These are phyloP conservation scores for Asterionellopsis glacialis DNA, from an alignment of 108 stramenopile genomes.

Conservation along the genomic window DNA sequence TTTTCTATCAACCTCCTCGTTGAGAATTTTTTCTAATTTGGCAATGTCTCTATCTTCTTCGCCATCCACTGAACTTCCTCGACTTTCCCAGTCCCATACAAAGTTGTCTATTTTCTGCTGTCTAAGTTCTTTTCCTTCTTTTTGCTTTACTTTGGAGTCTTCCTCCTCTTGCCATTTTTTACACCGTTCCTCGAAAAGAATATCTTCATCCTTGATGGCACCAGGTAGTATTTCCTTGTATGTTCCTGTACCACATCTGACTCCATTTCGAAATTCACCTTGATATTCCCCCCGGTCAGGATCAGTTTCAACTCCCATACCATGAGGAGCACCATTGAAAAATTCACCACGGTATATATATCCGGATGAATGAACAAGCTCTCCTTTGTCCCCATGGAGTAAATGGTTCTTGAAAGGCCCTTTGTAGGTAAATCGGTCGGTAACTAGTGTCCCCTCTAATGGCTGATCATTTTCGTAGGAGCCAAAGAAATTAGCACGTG, in stretches of 20 bases:
- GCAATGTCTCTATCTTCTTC: too few relatives aligned
- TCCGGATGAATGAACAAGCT: slow-evolving; percentile 16
- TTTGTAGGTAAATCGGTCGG: slow-evolving; percentile 9
- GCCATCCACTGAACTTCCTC: too few relatives aligned
- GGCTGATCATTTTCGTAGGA: slow-evolving; percentile 28
- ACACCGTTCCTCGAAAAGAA: not conserved
- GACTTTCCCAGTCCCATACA: too few relatives aligned
- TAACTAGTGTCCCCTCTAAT: slow-evolving; percentile 14
- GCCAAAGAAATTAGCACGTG: slow-evolving; percentile 22
- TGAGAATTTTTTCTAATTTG: too few relatives aligned
- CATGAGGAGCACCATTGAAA: slow-evolving; percentile 13
- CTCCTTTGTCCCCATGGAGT: slow-evolving; percentile 23
- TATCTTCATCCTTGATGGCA: not conserved
- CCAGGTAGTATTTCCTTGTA: not conserved
- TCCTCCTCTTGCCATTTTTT: not conserved
- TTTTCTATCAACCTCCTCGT: too few relatives aligned
- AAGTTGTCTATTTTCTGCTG: too few relatives aligned
- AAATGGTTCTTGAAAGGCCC: slow-evolving; percentile 9
- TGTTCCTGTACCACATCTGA: slow-evolving; percentile 31
- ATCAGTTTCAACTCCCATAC: slow-evolving; percentile 25
- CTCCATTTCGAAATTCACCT: slow-evolving; percentile 23
- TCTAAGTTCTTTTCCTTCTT: too few relatives aligned
- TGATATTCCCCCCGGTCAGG: slow-evolving; percentile 14
- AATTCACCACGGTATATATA: slow-evolving; percentile 31
- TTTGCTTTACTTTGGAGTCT: not conserved